These are phyloP conservation scores for Vigna reflexopilosa DNA, from an alignment of 306 rosid genomes.

Conservation along the genomic window DNA sequence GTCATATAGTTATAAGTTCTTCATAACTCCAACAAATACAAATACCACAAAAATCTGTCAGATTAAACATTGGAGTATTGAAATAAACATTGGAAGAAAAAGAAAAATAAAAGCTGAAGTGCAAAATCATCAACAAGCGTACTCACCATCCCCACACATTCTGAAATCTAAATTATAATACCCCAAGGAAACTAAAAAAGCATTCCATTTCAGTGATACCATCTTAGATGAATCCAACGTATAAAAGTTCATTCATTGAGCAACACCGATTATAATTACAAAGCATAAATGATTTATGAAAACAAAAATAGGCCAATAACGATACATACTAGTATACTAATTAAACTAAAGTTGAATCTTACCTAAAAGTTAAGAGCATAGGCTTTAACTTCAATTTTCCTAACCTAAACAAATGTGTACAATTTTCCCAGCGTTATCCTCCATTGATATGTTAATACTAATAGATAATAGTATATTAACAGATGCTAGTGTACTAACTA, in stretches of 20 bases:
- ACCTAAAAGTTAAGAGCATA: conserved; percentile 7
- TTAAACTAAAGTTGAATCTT: background rate
- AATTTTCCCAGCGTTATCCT: too few species aligned
- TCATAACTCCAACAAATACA: background rate
- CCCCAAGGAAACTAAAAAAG: background rate
- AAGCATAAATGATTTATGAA: background rate
- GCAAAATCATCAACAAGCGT: conserved; percentile 12
- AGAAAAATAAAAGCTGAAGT: background rate
- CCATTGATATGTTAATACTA: too few species aligned
- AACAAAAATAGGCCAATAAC: background rate
- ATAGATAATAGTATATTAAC: too few species aligned
- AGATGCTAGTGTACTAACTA: background rate
- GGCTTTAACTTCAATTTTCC: background rate
- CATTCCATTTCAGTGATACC: background rate
- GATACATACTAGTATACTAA: background rate
- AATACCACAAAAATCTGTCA: conserved; percentile 9
- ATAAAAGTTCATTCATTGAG: background rate
- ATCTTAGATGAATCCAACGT: conserved; percentile 13
- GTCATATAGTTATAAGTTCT: background rate
- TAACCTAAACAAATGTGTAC: too few species aligned
- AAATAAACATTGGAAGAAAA: conserved; percentile 16
- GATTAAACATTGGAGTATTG: conserved; percentile 18
- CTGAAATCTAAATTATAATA: conserved; percentile 7
- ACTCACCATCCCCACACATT: conserved; percentile 10
- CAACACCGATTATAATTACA: background rate